Percentiles rank a stretch among this genome's conserved stretches.
These are phyloP conservation scores for Trypanosoma boissoni DNA, from an alignment of 208 protist species.

Conservation along the genomic window DNA sequence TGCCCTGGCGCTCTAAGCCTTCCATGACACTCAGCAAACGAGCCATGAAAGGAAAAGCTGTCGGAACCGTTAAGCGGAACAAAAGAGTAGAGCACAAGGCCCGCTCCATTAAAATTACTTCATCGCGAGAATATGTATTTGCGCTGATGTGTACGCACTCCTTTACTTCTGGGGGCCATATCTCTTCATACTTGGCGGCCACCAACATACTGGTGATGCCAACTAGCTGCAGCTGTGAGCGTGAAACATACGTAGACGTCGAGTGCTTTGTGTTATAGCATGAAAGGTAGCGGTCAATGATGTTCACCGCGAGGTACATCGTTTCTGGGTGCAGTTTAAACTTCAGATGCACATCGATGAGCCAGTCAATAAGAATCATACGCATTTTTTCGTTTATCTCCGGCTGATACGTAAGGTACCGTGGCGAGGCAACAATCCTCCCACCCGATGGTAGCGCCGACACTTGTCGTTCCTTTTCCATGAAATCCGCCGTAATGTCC, in stretches of 20 bases:
- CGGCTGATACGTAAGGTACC: constrained; percentile 83
- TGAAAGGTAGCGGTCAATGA: constrained; percentile 95
- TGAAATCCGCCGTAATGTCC: constrained; percentile 81
- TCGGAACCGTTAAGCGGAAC: constrained; percentile 90
- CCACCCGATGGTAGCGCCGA: constrained; percentile 58
- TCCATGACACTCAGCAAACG: constrained; percentile 75
- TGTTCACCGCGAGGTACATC: constrained; percentile 96
- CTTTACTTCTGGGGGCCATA: constrained; percentile 91
- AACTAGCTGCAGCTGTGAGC: constrained; percentile 95
- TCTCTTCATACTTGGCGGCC: constrained; percentile 95
- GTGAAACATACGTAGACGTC: constrained; percentile 47
- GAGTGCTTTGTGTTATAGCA: constrained; percentile 67
- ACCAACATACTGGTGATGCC: constrained; percentile 90
- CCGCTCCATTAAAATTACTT: constrained; percentile 91
- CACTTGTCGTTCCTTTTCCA: constrained; percentile 60
- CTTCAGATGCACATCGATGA: constrained; percentile 97
- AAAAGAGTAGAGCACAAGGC: constrained; percentile 71
- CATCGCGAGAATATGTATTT: constrained; percentile 91
- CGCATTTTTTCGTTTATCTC: constrained; percentile 98
- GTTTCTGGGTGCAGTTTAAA: constrained; percentile 97
- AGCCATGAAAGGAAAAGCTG: constrained; percentile 80
- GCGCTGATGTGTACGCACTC: constrained; percentile 94
- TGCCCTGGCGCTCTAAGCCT: constrained; percentile 31
- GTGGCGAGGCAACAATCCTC: constrained; percentile 50
- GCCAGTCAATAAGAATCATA: constrained; percentile 98